Percentiles rank a stretch among this genome's conserved stretches.
Conservation (phyloP, 2,329 filamentous ascomycete genomes). For the Aureobasidium lini region DNA sequence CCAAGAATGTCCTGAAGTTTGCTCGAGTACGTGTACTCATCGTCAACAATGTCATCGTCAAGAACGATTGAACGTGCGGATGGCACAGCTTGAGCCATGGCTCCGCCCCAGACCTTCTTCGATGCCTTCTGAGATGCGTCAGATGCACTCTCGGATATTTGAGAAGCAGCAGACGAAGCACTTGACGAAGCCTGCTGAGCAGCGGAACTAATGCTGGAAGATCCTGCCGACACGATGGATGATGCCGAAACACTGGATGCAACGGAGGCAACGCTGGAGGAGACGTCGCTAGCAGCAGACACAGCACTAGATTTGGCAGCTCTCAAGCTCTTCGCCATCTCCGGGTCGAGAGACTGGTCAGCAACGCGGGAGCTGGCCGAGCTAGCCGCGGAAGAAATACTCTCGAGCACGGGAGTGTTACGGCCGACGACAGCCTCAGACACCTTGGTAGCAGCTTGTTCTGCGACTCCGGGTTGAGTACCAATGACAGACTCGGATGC, state of each 20-base stretch:
- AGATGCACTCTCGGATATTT: conserved; percentile 26
- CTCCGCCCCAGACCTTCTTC: conserved; percentile 47
- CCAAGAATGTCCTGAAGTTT: conserved; percentile 45
- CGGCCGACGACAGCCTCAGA: conserved; percentile 21
- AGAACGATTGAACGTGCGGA: conserved; percentile 42
- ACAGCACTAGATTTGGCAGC: conserved; percentile 21
- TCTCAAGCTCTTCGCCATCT: conserved; percentile 28
- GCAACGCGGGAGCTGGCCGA: background rate
- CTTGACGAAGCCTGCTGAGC: conserved; percentile 22
- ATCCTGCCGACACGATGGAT: conserved; percentile 16
- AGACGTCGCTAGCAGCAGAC: conserved; percentile 12
- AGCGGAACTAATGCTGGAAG: conserved; percentile 8
- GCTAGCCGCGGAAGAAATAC: conserved; percentile 26
- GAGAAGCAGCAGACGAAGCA: conserved; percentile 19
- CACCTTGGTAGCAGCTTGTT: conserved; percentile 29
- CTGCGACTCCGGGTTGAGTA: conserved; percentile 20
- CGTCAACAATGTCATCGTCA: conserved; percentile 38
- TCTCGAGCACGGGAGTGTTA: conserved; percentile 21
- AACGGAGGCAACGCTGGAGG: conserved; percentile 21
- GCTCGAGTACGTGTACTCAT: conserved; percentile 41
- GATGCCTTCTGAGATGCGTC: conserved; percentile 19
- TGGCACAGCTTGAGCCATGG: conserved; percentile 44
- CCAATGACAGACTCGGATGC: conserved; percentile 15
- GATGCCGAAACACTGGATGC: conserved; percentile 20
- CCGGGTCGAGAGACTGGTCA: conserved; percentile 18